Evolutionary conservation across 2,329 filamentous ascomycete species (phyloP), one percentile per base, ranked within the genome.

Genomic region (Calonectria multiphialidica): DNA sequence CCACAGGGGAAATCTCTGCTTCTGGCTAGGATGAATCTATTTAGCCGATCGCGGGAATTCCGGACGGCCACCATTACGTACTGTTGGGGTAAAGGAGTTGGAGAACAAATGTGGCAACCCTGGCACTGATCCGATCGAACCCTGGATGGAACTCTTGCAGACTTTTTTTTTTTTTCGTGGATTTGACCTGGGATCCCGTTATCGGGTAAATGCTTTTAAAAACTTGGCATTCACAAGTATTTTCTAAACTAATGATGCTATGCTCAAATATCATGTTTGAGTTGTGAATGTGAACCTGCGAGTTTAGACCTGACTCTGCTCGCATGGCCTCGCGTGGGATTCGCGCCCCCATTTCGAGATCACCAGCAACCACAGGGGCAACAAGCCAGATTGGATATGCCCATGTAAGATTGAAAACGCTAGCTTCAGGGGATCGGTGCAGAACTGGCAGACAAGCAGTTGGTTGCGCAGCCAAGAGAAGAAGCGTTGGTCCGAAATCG

Each of bases 401-500:
- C 35, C 6, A 21, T 23, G 53, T 13, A 35, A 25, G 23, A 59
- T 59, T 35, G 53, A 59, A 23, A 37, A 59, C 33, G n/a, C 6
- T 10, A 16, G 35, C 40, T 16, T 42, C 33, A 1, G 40, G 66
- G 47, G 68, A 68, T 18, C 6, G 25, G 30, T 21, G 49, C n/a
- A 35, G n/a, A 66, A 63, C 63, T 68, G 15, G 33, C 68, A 30
- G 68, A 69, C 68, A 53, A 69, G 16, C 68, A 67, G 28, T 44
- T 62, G 25, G n/a, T 35, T 25, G 30, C n/a, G 50, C 76, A 30
- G 42, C 47, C 18, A 55, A 71, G 49, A 50, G 53, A 28, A 68
- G 66, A 28, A 68, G 66, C 23, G 57, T 68, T 59, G 66, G 62
- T n/a, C 66, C 66, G 66, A 68, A 68, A 73, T 49, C 59, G 65